A percentile compares a stretch with the other conserved stretches of the same genome.
Evolutionary conservation across 2,329 filamentous ascomycete genomes (phyloP).

Genomic region (Hypomyces rosellus): DNA sequence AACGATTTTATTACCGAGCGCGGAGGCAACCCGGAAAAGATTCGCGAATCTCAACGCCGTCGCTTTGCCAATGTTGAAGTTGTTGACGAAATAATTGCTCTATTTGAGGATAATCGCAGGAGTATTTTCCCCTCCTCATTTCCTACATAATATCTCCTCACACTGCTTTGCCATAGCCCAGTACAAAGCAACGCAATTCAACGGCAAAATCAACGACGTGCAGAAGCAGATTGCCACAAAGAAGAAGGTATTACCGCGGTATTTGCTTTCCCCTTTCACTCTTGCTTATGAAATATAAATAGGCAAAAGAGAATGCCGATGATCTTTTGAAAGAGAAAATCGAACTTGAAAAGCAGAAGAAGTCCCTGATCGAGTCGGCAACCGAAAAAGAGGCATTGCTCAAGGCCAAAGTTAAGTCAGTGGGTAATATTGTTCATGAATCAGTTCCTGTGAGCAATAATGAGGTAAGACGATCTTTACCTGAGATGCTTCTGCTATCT

Average conservation of each 20-base stretch:
- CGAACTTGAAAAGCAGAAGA: constrained; percentile 74
- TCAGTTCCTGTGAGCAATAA: constrained; percentile 77
- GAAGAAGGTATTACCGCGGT: constrained; percentile 61
- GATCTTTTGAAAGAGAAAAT: constrained; percentile 74
- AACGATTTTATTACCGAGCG: constrained; percentile 77
- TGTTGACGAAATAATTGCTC: constrained; percentile 83
- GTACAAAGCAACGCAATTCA: constrained; percentile 73
- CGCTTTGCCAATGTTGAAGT: constrained; percentile 73
- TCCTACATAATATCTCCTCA: neutral
- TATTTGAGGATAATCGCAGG: constrained; percentile 80
- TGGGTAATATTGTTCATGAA: constrained; percentile 71
- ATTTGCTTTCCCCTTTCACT: neutral
- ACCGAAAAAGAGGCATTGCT: constrained; percentile 68
- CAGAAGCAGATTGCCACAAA: constrained; percentile 87
- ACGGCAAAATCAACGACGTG: constrained; percentile 76
- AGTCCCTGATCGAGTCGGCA: constrained; percentile 67
- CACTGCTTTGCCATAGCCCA: constrained; percentile 39
- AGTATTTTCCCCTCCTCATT: constrained; percentile 39
- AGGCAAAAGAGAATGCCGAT: constrained; percentile 81
- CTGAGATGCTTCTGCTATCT: neutral
- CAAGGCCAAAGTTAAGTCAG: constrained; percentile 70
- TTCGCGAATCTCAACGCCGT: constrained; percentile 83
- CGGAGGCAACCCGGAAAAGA: constrained; percentile 84
- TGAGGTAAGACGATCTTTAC: constrained; percentile 46
- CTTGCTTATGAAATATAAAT: neutral